Conservation (phyloP, 352 stramenopile genomes). For the Lagenidium giganteum region DNA sequence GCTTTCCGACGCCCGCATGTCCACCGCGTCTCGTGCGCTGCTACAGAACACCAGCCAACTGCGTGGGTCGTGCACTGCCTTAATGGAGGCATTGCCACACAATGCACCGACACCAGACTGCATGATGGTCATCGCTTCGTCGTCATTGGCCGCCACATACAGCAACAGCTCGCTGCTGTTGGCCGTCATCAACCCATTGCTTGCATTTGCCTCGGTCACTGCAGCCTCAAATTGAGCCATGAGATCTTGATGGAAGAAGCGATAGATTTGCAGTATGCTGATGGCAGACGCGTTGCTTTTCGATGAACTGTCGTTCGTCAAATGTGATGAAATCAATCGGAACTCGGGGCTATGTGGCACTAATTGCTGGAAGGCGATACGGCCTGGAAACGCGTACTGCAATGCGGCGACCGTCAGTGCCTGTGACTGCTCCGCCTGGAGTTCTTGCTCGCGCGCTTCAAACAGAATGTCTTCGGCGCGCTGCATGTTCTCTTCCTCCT, state of each 20-base stretch:
- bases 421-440: slow-evolving; percentile 32
- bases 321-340: slow-evolving; percentile 29
- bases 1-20: too few relatives aligned
- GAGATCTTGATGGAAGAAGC: slow-evolving; percentile 36
- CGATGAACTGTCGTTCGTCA: neutral
- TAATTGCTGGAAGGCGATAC: slow-evolving; percentile 46
- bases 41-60: too few relatives aligned
- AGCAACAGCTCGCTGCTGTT: slow-evolving; percentile 28
- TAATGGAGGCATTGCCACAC: too few relatives aligned
- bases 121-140: slow-evolving; percentile 26
- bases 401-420: slow-evolving; percentile 27
- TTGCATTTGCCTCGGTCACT: too few relatives aligned
- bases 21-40: too few relatives aligned
- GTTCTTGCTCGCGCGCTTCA: slow-evolving; percentile 44
- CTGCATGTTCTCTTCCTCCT: slow-evolving; percentile 26
- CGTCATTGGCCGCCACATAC: slow-evolving; percentile 29
- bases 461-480: slow-evolving; percentile 25
- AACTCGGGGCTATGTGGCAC: slow-evolving; percentile 35
- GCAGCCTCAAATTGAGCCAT: slow-evolving; percentile 19
- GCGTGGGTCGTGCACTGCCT: too few relatives aligned
- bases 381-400: slow-evolving; percentile 22
- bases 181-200: neutral
- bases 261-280: slow-evolving; percentile 37
- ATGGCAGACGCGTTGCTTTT: too few relatives aligned
- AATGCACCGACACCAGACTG: slow-evolving; percentile 40